Evolutionary conservation across 2,329 filamentous ascomycete genomes (phyloP), one percentile per base, ranked within the genome.

Genomic region (Fonsecaea pedrosoi): DNA sequence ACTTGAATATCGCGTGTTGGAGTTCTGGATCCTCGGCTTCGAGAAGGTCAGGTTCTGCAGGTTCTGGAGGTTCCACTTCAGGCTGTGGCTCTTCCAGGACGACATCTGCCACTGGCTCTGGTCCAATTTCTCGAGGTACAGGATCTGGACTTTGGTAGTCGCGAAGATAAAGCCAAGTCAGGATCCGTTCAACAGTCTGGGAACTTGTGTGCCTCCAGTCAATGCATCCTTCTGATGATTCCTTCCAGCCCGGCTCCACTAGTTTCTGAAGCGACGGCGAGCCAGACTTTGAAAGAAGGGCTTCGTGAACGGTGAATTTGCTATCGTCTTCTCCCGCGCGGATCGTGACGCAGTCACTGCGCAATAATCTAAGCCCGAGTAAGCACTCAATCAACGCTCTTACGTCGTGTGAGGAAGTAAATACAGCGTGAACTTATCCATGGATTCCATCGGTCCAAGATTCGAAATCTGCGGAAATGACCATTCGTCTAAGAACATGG

Each of bases 281-380:
- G 57, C 37, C 12, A n/a, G 57, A 60, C 8, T 48, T 48, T 12
- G 18, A 30, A 45, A 60, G 37, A 25, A 60, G 37, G 15, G 57
- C 57, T 30, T 60, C 57, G 38, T 60, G 57, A 70, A 69, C 32
- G 64, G 68, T 34, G 45, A 40, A 2, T 48, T 65, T 40, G 38
- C 30, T 4, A 50, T 65, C 50, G 15, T 6, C 25, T n/a, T 34
- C 54, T 35, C 54, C 54, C 2, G 54, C 54, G 54, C 10, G 10
- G 25, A 37, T 56, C 25, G 54, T 56, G 54, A 13, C 34, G 54
- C 54, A 37, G 15, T 25, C 30, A 10, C 48, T 54, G 10, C 12
- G 48, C 18, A 54, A 15, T 18, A 54, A 13, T 4, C 48, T 54
- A 54, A 12, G 18, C 48, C 32, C 18, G 18, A 25, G 30, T 54